These are phyloP conservation scores for Sesbania bispinosa DNA, from an alignment of 306 rosid species.

Conservation along the genomic window DNA sequence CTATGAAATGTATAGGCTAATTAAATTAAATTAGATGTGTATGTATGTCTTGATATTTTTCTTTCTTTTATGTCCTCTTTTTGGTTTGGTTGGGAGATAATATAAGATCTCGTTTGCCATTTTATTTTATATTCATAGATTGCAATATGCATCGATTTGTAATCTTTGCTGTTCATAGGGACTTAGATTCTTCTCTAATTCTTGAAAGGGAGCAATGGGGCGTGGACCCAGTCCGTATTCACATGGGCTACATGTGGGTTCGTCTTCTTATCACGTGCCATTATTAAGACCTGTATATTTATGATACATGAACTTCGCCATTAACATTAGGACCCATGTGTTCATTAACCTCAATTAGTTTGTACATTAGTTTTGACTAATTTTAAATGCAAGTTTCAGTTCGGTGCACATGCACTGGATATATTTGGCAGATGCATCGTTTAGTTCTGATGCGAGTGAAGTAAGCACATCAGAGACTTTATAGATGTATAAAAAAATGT, in stretches of 20 bases:
- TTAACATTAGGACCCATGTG: neutral
- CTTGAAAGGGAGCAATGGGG: neutral
- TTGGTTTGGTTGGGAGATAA: neutral
- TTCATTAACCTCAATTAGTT: neutral
- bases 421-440: neutral
- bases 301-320: constrained; percentile 3
- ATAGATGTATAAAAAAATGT: no score
- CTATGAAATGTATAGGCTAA: constrained; percentile 40
- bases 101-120: constrained; percentile 33
- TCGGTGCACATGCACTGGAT: neutral
- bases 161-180: no score
- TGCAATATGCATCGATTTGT: constrained; percentile 9
- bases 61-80: neutral
- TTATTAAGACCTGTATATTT: neutral
- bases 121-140: constrained; percentile 8
- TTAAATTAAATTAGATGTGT: constrained; percentile 19
- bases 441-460: no score
- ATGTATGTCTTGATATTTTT: constrained; percentile 22
- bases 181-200: neutral
- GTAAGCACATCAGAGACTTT: no score
- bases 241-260: constrained; percentile 49
- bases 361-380: no score
- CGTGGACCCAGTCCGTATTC: constrained; percentile 27
- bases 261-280: constrained; percentile 41
- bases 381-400: neutral